Percentiles rank a stretch among this genome's conserved stretches.
These are phyloP conservation scores for Kazachstania sp. DNA, from an alignment of 1,139 yeast species.

Conservation along the genomic window DNA sequence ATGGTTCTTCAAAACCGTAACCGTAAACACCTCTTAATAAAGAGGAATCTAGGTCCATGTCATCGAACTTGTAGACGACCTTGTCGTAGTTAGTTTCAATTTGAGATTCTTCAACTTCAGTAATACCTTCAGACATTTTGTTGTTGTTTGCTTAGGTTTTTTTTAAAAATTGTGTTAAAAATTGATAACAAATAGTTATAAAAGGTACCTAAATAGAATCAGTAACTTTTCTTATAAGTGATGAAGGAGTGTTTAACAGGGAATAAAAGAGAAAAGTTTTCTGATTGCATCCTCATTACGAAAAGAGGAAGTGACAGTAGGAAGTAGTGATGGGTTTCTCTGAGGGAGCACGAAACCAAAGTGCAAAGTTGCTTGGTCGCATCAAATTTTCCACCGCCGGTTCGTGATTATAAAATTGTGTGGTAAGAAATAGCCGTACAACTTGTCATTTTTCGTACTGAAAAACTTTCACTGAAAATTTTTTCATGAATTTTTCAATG, in stretches of 20 bases:
- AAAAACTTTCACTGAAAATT: background rate
- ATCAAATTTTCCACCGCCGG: background rate
- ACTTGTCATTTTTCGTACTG: background rate
- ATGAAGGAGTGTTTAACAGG: no score
- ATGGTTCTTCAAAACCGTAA: constrained; percentile 96
- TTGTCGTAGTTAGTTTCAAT: constrained; percentile 97
- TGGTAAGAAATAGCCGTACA: background rate
- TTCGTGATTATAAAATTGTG: no score
- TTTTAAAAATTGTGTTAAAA: background rate
- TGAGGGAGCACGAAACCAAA: no score
- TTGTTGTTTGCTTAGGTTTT: constrained; percentile 1
- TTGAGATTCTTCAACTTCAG: constrained; percentile 74
- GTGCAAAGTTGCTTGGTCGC: background rate
- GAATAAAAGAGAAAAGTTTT: background rate
- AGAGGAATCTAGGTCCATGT: constrained; percentile 70
- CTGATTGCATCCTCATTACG: background rate
- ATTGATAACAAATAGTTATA: background rate
- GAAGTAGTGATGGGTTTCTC: no score
- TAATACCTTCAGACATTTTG: constrained; percentile 49
- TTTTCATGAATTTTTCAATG: no score
- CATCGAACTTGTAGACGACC: constrained; percentile 84
- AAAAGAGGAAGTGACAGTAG: background rate
- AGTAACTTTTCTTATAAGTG: no score
- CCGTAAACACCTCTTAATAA: constrained; percentile 86
- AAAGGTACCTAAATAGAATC: no score